A percentile compares a stretch with the other conserved stretches of the same genome.
Evolutionary conservation across 1,284 basidiomycete genomes (phyloP).

Genomic region (Exobasidium rhododendri): DNA sequence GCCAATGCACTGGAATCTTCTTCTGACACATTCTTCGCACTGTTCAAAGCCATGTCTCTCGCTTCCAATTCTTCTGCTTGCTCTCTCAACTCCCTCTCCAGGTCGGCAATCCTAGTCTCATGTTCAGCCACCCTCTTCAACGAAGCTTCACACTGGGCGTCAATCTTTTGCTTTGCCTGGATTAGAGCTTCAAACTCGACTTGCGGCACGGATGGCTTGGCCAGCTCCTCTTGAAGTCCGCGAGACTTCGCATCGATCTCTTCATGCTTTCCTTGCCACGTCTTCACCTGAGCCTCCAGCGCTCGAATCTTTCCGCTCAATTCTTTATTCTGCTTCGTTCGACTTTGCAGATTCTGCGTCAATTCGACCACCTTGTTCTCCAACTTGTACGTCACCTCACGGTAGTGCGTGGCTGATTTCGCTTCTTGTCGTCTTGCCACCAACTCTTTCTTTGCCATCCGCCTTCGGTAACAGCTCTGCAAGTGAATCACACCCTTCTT

Average conservation of each 20-base stretch:
- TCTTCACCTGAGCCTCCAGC: slow-evolving; percentile 78
- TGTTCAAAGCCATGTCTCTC: slow-evolving; percentile 58
- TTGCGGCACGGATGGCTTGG: slow-evolving; percentile 70
- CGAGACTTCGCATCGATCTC: slow-evolving; percentile 78
- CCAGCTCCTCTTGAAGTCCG: slow-evolving; percentile 70
- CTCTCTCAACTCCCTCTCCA: slow-evolving; percentile 66
- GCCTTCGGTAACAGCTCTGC: slow-evolving; percentile 87
- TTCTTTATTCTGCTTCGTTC: slow-evolving; percentile 87
- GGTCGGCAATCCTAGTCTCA: slow-evolving; percentile 74
- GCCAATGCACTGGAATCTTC: slow-evolving; percentile 82
- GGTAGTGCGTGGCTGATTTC: slow-evolving; percentile 94
- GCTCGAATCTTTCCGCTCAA: slow-evolving; percentile 71
- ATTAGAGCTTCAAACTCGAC: slow-evolving; percentile 74
- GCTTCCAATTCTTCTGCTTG: slow-evolving; percentile 75
- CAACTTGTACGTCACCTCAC: slow-evolving; percentile 95
- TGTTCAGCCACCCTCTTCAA: slow-evolving; percentile 73
- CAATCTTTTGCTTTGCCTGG: slow-evolving; percentile 73
- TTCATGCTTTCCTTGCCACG: slow-evolving; percentile 82
- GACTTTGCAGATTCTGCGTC: slow-evolving; percentile 88
- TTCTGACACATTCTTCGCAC: slow-evolving; percentile 54
- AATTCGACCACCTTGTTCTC: slow-evolving; percentile 99
- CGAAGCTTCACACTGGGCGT: slow-evolving; percentile 75
- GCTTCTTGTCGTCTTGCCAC: slow-evolving; percentile 81
- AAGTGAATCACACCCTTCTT: slow-evolving; percentile 75
- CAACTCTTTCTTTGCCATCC: slow-evolving; percentile 80